Base-by-base conservation (phyloP, 1,284 basidiomycete genomes). In the Wolfiporia cocos region DNA sequence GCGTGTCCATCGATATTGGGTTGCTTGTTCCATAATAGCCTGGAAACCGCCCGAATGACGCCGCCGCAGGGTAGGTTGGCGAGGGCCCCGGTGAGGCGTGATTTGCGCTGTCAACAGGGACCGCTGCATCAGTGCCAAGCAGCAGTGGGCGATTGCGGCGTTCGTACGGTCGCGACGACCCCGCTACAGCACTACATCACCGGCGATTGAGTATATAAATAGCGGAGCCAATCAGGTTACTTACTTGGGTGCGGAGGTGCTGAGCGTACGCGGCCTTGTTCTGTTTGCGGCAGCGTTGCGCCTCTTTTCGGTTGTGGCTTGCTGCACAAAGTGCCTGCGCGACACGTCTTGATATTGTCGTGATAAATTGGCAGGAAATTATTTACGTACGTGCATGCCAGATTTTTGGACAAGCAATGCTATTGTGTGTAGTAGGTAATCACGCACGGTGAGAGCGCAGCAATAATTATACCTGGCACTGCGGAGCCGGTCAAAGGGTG, bases 361-460 rank as follows among this genome's bases (percentile, higher is more conserved):
- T n/a, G n/a, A n/a, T n/a, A n/a, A n/a, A n/a, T n/a, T n/a, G n/a
- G n/a, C n/a, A 55, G 44, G 36, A 48, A 39, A 43, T 5, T 11
- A n/a, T 24, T 4, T 37, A 74, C 76, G 48, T 56, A 88, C 82
- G 86, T 89, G 85, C 86, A 89, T 39, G 85, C 78, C 56, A 83
- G 86, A 55, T 85, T 86, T 67, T 89, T 90, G 46, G 79, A 75
- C 45, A 78, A 63, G 63, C 86, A 90, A 57, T 90, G 86, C 84
- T 89, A 49, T 31, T 44, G 39, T 23, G 40, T 41, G 35, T 41
- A 46, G 33, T 37, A 37, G 15, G 18, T 37, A 24, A 33, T 33
- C 15, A 23, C 18, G 12, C 37, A 17, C n/a, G n/a, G n/a, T n/a
- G n/a, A n/a, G n/a, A n/a, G n/a, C n/a, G n/a, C n/a, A 17, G 6